A percentile compares a stretch with the other conserved stretches of the same genome.
Conservation (phyloP, 2,329 filamentous ascomycete species). For the Pseudogymnoascus sp. region DNA sequence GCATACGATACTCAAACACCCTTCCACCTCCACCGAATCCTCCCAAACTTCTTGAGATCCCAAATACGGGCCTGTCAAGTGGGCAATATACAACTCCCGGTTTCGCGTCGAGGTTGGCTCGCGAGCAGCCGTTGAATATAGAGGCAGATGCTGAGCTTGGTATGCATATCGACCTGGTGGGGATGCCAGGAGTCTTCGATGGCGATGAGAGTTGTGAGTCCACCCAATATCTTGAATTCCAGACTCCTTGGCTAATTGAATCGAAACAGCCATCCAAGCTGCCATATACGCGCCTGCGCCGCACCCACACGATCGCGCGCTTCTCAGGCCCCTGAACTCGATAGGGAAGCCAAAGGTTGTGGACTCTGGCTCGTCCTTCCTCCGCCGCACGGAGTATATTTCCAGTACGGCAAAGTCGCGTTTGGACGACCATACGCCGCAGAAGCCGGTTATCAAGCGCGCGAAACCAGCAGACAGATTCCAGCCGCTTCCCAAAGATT, state of each 20-base stretch:
- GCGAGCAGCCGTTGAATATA: slow-evolving; percentile 90
- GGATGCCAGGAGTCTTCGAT: slow-evolving; percentile 89
- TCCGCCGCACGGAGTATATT: slow-evolving; percentile 94
- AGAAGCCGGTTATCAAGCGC: slow-evolving; percentile 28
- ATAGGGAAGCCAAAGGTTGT: slow-evolving; percentile 74
- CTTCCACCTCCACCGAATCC: slow-evolving; percentile 89
- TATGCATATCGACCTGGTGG: slow-evolving; percentile 92
- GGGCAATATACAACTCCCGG: slow-evolving; percentile 83
- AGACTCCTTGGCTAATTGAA: slow-evolving; percentile 12
- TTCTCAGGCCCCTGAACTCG: slow-evolving; percentile 74
- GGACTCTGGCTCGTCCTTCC: slow-evolving; percentile 78
- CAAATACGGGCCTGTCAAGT: slow-evolving; percentile 78
- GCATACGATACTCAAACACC: slow-evolving; percentile 90
- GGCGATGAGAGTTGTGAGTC: slow-evolving; percentile 82
- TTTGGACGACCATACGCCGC: slow-evolving; percentile 40
- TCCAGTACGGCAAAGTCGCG: slow-evolving; percentile 46
- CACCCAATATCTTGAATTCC: slow-evolving; percentile 15
- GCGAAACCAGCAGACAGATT: slow-evolving; percentile 42
- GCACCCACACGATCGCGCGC: slow-evolving; percentile 74
- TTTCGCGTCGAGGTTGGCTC: slow-evolving; percentile 79
- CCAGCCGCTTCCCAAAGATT: slow-evolving; percentile 32
- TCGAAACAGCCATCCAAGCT: slow-evolving; percentile 66
- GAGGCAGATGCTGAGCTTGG: slow-evolving; percentile 96
- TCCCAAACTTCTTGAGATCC: slow-evolving; percentile 93
- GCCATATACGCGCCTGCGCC: slow-evolving; percentile 60